Base-by-base conservation (phyloP, 2,329 filamentous ascomycete genomes). In the Nemania bipapillata region DNA sequence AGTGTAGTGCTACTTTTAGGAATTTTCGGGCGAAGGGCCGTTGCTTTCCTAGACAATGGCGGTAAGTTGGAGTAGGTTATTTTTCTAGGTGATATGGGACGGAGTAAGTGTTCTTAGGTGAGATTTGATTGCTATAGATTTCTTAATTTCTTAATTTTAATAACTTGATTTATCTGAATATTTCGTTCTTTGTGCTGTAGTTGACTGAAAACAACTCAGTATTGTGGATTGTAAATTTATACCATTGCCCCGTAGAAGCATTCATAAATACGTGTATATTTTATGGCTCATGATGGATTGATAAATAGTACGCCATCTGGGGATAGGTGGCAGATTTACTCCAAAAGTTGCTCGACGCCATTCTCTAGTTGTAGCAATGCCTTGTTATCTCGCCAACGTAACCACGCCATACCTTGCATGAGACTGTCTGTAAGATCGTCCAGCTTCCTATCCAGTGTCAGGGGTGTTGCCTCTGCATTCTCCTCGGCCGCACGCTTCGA, bases 401-500 rank as follows among this genome's bases (percentile, higher is more conserved):
- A 79, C 89, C 91, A 95, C 2, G 92, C 90, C 66, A 93, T 84
- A 1, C 89, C 93, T 78, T 96, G 93, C 62, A 96, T 78, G 28
- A 96, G 81, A 77, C 90, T 92, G 81, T 96, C 93, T 0, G 92
- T 91, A 57, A 96, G 80, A 81, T 96, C 93, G 79, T 96, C 93
- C 61, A 95, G 79, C 79, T 96, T 96, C 8, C 40, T 70, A 54
- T 78, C 75, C 1, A 68, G 53, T 5, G 37, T 30, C 52, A 65
- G 32, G 32, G 15, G 15, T n/a, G 52, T 22, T 54, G 15, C 60
- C 9, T 74, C 77, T 5, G 79, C 64, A 1, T 62, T 40, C 68
- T 55, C 37, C 68, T 54, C 12, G 77, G 70, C 50, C 15, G 20
- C 50, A 26, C 50, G n/a, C 35, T 66, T 61, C 26, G 62, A 49